phyloP scores from a whole-genome alignment of 2,329 filamentous ascomycete species.

The Lasiodiplodia hormozganensis region DNA sequence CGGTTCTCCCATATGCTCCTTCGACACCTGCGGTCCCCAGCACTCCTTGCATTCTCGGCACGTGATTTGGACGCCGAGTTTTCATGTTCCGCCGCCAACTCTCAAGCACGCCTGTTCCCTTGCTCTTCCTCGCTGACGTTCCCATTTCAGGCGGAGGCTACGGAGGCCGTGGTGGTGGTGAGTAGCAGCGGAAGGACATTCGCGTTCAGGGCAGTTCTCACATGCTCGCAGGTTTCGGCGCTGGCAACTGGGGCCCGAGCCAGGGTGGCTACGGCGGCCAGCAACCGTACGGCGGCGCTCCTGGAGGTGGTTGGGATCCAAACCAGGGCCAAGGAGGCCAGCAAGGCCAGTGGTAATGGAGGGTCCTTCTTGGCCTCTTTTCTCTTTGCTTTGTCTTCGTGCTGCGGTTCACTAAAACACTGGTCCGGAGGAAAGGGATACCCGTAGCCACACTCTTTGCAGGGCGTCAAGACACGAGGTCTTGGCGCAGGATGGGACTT shows the following conservation, averaged over 20 bases:
- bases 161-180: constrained; percentile 34
- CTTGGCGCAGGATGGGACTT: constrained; percentile 25
- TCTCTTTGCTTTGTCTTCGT: constrained; percentile 18
- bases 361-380: constrained; percentile 4
- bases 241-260: constrained; percentile 38
- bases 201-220: background rate
- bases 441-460: constrained; percentile 29
- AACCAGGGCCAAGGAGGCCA: constrained; percentile 36
- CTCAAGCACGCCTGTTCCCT: background rate
- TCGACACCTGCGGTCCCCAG: background rate
- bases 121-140: constrained; percentile 35
- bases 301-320: constrained; percentile 32
- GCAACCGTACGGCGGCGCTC: constrained; percentile 41
- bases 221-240: constrained; percentile 21
- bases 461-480: constrained; percentile 20
- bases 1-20: background rate
- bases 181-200: constrained; percentile 18
- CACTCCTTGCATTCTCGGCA: background rate
- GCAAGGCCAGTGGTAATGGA: constrained; percentile 32
- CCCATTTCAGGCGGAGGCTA: constrained; percentile 33
- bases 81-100: background rate
- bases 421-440: constrained; percentile 27
- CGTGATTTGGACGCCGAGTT: background rate
- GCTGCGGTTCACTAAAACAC: constrained; percentile 22
- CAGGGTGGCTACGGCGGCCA: constrained; percentile 42